These are phyloP conservation scores for Moesziomyces sp. DNA, from an alignment of 1,284 basidiomycete genomes.

Conservation along the genomic window DNA sequence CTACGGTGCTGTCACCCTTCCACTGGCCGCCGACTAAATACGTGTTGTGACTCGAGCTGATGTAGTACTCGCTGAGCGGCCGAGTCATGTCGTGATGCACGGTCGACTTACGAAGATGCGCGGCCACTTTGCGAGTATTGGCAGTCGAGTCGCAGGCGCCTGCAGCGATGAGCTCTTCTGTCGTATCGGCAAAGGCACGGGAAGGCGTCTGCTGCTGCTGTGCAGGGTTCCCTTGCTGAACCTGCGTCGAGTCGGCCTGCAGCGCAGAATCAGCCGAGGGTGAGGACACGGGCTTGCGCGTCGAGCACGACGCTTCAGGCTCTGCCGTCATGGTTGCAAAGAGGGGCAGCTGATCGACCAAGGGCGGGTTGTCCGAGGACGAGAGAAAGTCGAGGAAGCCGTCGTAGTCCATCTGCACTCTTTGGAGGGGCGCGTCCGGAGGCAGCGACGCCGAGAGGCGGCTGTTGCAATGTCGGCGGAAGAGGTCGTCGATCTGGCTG, in stretches of 20 bases:
- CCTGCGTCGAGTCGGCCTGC: not conserved
- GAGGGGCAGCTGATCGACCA: slow-evolving; percentile 45
- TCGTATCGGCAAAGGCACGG: slow-evolving; percentile 37
- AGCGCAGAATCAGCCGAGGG: slow-evolving; percentile 2
- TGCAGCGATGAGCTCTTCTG: slow-evolving; percentile 42
- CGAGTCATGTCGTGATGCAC: slow-evolving; percentile 73
- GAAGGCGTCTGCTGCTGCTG: slow-evolving; percentile 27
- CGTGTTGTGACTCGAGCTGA: slow-evolving; percentile 96
- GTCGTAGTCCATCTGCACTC: slow-evolving; percentile 41
- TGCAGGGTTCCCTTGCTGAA: not conserved
- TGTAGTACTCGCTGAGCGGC: slow-evolving; percentile 87
- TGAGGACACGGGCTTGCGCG: slow-evolving; percentile 6
- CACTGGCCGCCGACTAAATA: slow-evolving; percentile 95
- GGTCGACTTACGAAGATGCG: slow-evolving; percentile 43
- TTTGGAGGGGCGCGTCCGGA: slow-evolving; percentile 6
- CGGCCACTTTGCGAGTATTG: slow-evolving; percentile 35
- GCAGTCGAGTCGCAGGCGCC: slow-evolving; percentile 33
- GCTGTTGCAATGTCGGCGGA: slow-evolving; percentile 39
- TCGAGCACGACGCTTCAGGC: slow-evolving; percentile 14
- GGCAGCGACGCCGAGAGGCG: slow-evolving; percentile 22
- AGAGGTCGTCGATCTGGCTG: slow-evolving; percentile 33
- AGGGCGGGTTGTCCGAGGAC: slow-evolving; percentile 59
- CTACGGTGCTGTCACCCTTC: slow-evolving; percentile 90
- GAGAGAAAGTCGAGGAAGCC: slow-evolving; percentile 61
- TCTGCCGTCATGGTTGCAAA: slow-evolving; percentile 42